Evolutionary conservation across 2,329 filamentous ascomycete genomes (phyloP).

Genomic region (Fusarium marasasianum): DNA sequence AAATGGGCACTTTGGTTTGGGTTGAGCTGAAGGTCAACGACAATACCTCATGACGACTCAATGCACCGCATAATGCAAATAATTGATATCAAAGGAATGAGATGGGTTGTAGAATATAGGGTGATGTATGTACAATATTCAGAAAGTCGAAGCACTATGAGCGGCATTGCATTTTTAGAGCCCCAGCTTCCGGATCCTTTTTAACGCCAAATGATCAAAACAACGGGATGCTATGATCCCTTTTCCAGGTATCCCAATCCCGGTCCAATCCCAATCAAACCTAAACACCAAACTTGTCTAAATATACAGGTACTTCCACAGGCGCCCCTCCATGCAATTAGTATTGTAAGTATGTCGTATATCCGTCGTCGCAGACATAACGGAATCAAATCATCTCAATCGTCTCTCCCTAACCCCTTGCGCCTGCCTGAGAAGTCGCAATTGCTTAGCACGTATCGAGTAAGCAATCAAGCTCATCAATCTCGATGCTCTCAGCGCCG

Average conservation of each 20-base stretch:
- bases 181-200: constrained; percentile 22
- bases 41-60: constrained; percentile 18
- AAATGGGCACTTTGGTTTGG: constrained; percentile 67
- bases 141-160: constrained; percentile 35
- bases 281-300: constrained; percentile 40
- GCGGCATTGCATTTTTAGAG: constrained; percentile 41
- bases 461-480: constrained; percentile 91
- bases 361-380: constrained; percentile 39
- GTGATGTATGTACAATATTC: constrained; percentile 44
- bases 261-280: constrained; percentile 32
- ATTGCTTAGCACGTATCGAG: constrained; percentile 74
- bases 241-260: constrained; percentile 36
- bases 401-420: constrained; percentile 34
- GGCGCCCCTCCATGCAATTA: constrained; percentile 41
- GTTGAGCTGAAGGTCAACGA: constrained; percentile 62
- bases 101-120: constrained; percentile 36
- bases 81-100: constrained; percentile 14
- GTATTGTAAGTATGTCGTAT: constrained; percentile 35
- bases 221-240: constrained; percentile 24
- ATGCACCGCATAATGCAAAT: constrained; percentile 4
- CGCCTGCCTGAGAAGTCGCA: constrained; percentile 27
- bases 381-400: constrained; percentile 35
- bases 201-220: constrained; percentile 35
- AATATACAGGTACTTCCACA: constrained; percentile 47
- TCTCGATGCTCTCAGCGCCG: constrained; percentile 87